Evolutionary conservation across 495 filamentous ascomycete genomes (phyloP).

Genomic region (Aspergillus olivimuriae): DNA sequence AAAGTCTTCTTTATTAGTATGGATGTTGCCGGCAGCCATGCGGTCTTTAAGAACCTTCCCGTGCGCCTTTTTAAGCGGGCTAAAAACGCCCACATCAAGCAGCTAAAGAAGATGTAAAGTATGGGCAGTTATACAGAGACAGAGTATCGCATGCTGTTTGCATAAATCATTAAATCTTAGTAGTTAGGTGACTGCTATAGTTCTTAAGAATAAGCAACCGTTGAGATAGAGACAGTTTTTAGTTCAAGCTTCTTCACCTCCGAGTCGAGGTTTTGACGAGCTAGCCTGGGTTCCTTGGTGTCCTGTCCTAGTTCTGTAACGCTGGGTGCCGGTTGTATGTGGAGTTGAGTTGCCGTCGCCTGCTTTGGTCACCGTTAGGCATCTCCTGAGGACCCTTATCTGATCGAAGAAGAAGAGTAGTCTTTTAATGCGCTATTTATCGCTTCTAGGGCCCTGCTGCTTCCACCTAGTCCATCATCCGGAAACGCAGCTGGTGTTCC

Average conservation of each 20-base stretch:
- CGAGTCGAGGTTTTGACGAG: background rate
- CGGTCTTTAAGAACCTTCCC: constrained; percentile 6
- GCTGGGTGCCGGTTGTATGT: too few relatives aligned
- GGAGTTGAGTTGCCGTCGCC: too few relatives aligned
- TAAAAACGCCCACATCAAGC: constrained; percentile 22
- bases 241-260: constrained; percentile 12
- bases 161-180: constrained; percentile 17
- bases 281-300: background rate
- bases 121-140: constrained; percentile 16
- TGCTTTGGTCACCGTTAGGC: too few relatives aligned
- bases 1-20: constrained; percentile 13
- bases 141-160: constrained; percentile 13
- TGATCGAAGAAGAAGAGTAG: too few relatives aligned
- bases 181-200: constrained; percentile 17
- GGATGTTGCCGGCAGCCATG: constrained; percentile 6
- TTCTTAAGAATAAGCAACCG: constrained; percentile 23
- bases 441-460: too few relatives aligned
- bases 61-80: constrained; percentile 16
- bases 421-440: too few relatives aligned
- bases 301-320: too few relatives aligned
- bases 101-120: constrained; percentile 21
- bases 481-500: too few relatives aligned
- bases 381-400: too few relatives aligned
- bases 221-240: constrained; percentile 15
- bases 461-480: too few relatives aligned